Conservation (phyloP, 345 rosid species). For the Aquilaria malaccensis region DNA sequence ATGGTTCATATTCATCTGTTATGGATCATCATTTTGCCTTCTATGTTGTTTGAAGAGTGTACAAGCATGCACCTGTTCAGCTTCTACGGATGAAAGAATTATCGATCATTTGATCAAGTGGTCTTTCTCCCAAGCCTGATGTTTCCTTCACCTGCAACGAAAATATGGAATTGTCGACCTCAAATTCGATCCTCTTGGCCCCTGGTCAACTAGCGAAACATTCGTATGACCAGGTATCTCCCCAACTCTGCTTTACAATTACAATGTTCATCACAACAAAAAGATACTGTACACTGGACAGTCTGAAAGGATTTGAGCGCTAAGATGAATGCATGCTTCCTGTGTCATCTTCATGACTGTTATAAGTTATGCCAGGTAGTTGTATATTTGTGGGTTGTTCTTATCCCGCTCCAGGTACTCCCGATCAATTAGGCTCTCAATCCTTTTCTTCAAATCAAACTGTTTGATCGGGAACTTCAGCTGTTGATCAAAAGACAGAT, state of each 20-base stretch:
- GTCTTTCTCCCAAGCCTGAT: no score
- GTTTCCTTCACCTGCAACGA: no score
- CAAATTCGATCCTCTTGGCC: no score
- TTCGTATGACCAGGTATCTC: no score
- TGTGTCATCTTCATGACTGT: slow-evolving; percentile 9
- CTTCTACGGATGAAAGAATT: no score
- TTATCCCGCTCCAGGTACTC: slow-evolving; percentile 99
- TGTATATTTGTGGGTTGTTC: slow-evolving; percentile 95
- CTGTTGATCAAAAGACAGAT: slow-evolving; percentile 35
- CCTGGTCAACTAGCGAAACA: no score
- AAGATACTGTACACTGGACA: slow-evolving; percentile 29
- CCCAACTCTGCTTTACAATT: slow-evolving; percentile 20
- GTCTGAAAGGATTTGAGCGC: slow-evolving; percentile 14
- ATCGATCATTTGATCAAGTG: no score
- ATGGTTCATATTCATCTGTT: no score
- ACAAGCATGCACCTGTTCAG: no score
- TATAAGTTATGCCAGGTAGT: slow-evolving; percentile 60
- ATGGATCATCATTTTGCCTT: no score
- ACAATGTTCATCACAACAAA: slow-evolving; percentile 21
- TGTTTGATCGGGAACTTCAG: slow-evolving; percentile 97
- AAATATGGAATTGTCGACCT: no score
- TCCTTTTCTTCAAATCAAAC: slow-evolving; percentile 94
- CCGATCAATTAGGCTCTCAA: slow-evolving; percentile 90
- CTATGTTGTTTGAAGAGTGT: no score
- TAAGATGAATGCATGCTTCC: slow-evolving; percentile 13